Percentiles rank a stretch among this genome's conserved stretches.
Conservation (phyloP, 768 basidiomycete genomes). For the Clitopilus passeckerianus region DNA sequence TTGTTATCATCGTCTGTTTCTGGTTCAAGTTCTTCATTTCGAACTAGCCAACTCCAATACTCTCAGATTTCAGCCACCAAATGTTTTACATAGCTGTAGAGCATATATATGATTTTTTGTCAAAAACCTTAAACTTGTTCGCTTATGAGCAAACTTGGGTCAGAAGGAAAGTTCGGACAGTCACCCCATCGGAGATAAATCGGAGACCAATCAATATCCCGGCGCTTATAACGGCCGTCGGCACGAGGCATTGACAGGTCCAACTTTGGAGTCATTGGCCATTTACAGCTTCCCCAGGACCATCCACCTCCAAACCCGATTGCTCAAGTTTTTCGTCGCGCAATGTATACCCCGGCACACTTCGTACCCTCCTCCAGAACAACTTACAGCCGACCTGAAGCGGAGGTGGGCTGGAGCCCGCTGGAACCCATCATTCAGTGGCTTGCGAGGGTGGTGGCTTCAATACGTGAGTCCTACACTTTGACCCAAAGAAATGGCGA, state of each 20-base stretch:
- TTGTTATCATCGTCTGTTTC: background rate
- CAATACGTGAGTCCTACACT: background rate
- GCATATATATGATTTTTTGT: too few species aligned
- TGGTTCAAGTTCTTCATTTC: background rate
- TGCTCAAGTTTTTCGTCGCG: background rate
- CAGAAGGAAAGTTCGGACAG: too few species aligned
- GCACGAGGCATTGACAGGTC: background rate
- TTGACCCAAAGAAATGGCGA: background rate
- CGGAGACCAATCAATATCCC: background rate
- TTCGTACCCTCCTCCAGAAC: background rate
- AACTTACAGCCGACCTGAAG: background rate
- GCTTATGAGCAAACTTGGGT: too few species aligned
- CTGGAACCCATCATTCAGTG: background rate
- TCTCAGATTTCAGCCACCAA: too few species aligned
- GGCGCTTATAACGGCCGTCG: background rate
- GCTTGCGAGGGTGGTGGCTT: background rate
- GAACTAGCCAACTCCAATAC: background rate
- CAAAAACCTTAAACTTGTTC: background rate
- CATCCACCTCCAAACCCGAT: background rate
- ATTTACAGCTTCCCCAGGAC: background rate
- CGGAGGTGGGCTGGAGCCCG: background rate
- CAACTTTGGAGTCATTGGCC: background rate
- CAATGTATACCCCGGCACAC: background rate
- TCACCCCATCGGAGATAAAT: background rate
- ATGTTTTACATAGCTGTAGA: too few species aligned